Evolutionary conservation across 2,329 filamentous ascomycete genomes (phyloP).

Genomic region (Mycocentrospora acerina): DNA sequence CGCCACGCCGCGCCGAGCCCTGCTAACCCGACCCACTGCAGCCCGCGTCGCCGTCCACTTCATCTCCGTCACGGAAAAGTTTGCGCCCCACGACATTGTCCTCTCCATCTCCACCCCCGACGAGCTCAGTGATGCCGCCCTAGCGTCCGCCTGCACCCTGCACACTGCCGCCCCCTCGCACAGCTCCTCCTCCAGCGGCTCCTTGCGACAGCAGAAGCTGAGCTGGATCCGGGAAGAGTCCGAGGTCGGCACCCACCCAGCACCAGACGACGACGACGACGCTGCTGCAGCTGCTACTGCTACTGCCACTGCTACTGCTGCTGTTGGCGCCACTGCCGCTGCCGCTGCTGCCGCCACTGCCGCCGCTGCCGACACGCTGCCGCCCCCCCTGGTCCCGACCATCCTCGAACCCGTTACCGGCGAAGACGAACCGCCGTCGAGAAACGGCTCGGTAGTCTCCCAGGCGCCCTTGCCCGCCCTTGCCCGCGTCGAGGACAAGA

Average conservation of each 20-base stretch:
- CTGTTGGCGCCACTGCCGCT: slow-evolving; percentile 24
- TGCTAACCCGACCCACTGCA: slow-evolving; percentile 47
- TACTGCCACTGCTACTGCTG: too few species aligned
- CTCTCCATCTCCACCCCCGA: slow-evolving; percentile 74
- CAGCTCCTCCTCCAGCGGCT: slow-evolving; percentile 79
- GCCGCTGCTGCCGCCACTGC: slow-evolving; percentile 18
- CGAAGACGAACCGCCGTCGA: slow-evolving; percentile 10
- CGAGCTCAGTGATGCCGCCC: slow-evolving; percentile 82
- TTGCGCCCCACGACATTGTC: slow-evolving; percentile 82
- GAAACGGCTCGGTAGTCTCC: slow-evolving; percentile 11
- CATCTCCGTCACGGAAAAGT: slow-evolving; percentile 62
- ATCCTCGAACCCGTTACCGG: slow-evolving; percentile 21
- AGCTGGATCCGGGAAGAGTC: slow-evolving; percentile 94
- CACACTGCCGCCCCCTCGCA: slow-evolving; percentile 85
- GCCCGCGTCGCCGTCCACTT: slow-evolving; percentile 78
- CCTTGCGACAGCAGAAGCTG: slow-evolving; percentile 72
- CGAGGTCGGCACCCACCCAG: slow-evolving; percentile 62
- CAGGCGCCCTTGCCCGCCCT: slow-evolving; percentile 12
- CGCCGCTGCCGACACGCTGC: slow-evolving; percentile 22
- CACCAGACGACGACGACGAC: slow-evolving; percentile 15
- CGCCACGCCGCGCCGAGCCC: background rate
- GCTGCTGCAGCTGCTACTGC: too few species aligned
- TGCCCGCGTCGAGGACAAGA: slow-evolving; percentile 13
- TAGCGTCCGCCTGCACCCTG: slow-evolving; percentile 85
- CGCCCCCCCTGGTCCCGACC: slow-evolving; percentile 22